Percentiles rank a stretch among this genome's conserved stretches.
Evolutionary conservation across 495 filamentous ascomycete species (phyloP).

Genomic region (Hypoxylon fuscum): DNA sequence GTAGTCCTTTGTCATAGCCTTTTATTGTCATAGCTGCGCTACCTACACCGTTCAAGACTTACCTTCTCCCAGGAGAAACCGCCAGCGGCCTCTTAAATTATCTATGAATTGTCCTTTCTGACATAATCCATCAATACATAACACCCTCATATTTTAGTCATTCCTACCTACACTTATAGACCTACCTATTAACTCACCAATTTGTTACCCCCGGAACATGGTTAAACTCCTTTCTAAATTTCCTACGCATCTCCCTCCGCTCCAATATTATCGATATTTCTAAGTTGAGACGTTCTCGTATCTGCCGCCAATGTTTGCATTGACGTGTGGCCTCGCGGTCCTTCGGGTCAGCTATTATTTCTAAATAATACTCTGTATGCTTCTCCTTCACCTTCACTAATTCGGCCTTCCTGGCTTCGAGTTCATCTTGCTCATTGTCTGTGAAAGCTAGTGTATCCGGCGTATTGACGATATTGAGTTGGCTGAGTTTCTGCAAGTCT

Average conservation of each 20-base stretch:
- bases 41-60: too few species aligned
- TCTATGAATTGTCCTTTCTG: too few species aligned
- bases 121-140: too few species aligned
- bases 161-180: too few species aligned
- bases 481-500: background rate
- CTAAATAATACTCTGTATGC: constrained; percentile 4
- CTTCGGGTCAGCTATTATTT: constrained; percentile 2
- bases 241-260: constrained; percentile 16
- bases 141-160: too few species aligned
- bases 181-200: constrained; percentile 28
- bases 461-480: background rate
- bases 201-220: constrained; percentile 1
- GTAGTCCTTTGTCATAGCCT: too few species aligned
- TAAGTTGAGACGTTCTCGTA: constrained; percentile 7
- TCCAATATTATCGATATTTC: constrained; percentile 14
- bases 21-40: too few species aligned
- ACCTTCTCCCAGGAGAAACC: too few species aligned
- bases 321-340: background rate
- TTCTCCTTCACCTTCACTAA: background rate
- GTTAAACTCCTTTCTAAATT: constrained; percentile 27
- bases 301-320: constrained; percentile 5
- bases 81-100: too few species aligned
- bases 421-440: constrained; percentile 5
- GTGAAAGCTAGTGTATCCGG: constrained; percentile 25
- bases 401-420: constrained; percentile 3